Base-by-base conservation (phyloP, 2,329 filamentous ascomycete genomes). In the Aureobasidium pullulans region DNA sequence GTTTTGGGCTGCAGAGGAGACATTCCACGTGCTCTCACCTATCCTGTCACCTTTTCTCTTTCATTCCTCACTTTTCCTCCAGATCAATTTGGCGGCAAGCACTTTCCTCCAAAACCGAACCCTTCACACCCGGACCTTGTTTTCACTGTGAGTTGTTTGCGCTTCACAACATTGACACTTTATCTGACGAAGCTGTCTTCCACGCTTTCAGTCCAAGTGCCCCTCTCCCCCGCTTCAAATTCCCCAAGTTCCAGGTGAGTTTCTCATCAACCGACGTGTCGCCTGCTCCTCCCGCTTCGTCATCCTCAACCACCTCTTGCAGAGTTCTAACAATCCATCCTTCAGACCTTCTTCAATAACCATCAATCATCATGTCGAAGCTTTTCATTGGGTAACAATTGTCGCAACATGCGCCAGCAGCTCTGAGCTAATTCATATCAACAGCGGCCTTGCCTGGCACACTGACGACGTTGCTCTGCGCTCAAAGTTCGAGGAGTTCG, bases 391-490 rank as follows among this genome's bases (percentile, higher is more conserved):
- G 91, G 91, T 96, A 81, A 79, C 28, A 57, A 46, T 47, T n/a
- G 15, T 11, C 8, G 15, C 19, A 32, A 48, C 16, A 11, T 52
- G 34, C 49, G 36, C 32, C 46, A 23, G 15, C 28, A 43, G 13
- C 9, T 16, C 8, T 46, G 16, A 37, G 40, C 52, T 56, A 56
- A 56, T 4, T 28, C n/a, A 19, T 46, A 9, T 40, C 43, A 42
- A 49, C 70, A 96, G 93, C 72, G 94, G 94, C 82, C 90, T 99
- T 67, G 90, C 94, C 70, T 99, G 94, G 94, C 92, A 96, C 79
- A 99, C 94, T 65, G 91, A 95, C 75, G 93, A 97, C 77, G 77
- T 78, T 46, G 91, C 89, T 66, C 81, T 99, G 66, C 88, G 89
- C 71, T 79, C 87, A 72, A 96, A 96, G 76, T 99, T 99, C 74